These are phyloP conservation scores for Skeletonema tropicum DNA, from an alignment of 108 stramenopile species.

Conservation along the genomic window DNA sequence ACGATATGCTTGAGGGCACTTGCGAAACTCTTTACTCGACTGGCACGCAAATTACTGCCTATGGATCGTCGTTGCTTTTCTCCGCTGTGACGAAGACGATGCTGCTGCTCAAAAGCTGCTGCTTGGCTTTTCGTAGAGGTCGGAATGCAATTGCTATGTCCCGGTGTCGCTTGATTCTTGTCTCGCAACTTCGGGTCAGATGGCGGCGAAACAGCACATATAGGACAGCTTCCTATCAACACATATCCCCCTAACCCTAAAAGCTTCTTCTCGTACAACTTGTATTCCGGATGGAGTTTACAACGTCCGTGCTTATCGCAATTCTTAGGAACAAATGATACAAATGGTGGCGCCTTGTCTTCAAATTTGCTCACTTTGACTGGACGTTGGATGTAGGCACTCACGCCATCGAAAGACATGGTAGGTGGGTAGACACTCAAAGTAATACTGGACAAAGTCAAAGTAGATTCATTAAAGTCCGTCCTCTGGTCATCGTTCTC, in stretches of 20 bases:
- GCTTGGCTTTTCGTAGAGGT: no score
- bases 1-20: no score
- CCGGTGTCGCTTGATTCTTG: no score
- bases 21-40: no score
- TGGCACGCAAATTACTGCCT: no score
- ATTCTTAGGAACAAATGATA: not conserved
- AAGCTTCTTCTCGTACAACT: conserved; percentile 5
- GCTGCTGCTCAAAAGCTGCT: no score
- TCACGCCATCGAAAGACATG: not conserved
- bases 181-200: no score
- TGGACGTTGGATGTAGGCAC: not conserved
- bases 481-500: not conserved
- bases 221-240: no score
- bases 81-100: no score
- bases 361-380: conserved; percentile 2
- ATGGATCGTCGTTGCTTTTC: no score
- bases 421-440: not conserved
- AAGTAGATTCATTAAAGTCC: not conserved
- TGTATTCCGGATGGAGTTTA: not conserved
- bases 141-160: no score
- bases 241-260: not conserved
- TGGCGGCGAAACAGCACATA: no score
- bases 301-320: not conserved
- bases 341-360: not conserved
- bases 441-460: not conserved